phyloP scores from a whole-genome alignment of 2,329 filamentous ascomycete species.

The Sclerotinia borealis region DNA sequence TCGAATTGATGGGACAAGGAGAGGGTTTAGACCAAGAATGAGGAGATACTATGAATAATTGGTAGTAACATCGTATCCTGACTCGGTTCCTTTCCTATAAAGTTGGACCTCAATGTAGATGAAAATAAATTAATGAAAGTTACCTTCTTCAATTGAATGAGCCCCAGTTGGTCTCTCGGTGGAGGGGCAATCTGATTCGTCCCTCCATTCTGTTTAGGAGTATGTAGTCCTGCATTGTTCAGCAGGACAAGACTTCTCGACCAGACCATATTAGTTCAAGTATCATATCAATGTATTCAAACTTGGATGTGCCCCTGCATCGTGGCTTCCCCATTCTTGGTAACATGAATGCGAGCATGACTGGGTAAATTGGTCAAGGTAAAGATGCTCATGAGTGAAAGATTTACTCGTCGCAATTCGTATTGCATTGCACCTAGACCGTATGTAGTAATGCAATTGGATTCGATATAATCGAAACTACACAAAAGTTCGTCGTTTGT shows the following conservation, averaged over 20 bases:
- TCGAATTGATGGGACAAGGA: not conserved
- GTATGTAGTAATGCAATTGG: not conserved
- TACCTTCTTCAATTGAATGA: not conserved
- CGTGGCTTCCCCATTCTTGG: not conserved
- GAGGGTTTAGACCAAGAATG: not conserved
- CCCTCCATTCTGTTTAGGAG: not conserved
- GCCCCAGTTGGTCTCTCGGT: not conserved
- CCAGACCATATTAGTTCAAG: not conserved
- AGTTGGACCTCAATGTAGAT: not conserved
- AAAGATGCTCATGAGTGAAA: not conserved
- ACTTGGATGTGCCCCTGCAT: constrained; percentile 6
- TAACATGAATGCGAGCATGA: not conserved
- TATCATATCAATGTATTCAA: not conserved
- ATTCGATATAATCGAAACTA: no score
- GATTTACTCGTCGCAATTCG: not conserved
- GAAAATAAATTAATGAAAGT: not conserved
- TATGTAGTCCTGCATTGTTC: not conserved
- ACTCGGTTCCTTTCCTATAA: not conserved
- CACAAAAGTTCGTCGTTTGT: not conserved
- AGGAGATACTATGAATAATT: not conserved
- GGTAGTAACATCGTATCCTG: constrained; percentile 7
- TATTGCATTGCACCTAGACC: not conserved
- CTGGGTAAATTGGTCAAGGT: not conserved
- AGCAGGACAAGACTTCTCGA: constrained; percentile 2
- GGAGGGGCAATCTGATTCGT: not conserved